These are phyloP conservation scores for Colletotrichum sp. DNA, from an alignment of 2,329 filamentous ascomycete genomes.

Conservation along the genomic window DNA sequence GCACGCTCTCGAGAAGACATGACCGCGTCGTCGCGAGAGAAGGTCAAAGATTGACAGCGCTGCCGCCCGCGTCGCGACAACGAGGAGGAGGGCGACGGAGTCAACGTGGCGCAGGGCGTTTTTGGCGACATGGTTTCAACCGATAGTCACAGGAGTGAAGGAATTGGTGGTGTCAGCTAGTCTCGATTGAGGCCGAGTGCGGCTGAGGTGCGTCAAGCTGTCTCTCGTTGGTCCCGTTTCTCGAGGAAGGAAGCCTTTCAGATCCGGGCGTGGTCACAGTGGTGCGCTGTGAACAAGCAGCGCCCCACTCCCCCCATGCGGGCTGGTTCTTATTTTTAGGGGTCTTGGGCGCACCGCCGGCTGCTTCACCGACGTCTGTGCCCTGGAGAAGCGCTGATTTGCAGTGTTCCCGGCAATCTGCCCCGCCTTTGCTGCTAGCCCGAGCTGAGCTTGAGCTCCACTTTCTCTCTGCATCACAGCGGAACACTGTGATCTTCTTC, in stretches of 20 bases:
- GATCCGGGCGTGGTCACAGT: background rate
- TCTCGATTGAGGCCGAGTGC: slow-evolving; percentile 11
- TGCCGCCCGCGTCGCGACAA: background rate
- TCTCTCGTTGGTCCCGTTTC: background rate
- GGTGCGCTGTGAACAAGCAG: background rate
- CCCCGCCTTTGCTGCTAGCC: background rate
- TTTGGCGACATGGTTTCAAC: slow-evolving; percentile 12
- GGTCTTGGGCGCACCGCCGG: slow-evolving; percentile 6
- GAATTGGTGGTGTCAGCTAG: background rate
- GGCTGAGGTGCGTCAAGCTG: slow-evolving; percentile 10
- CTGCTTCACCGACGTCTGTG: slow-evolving; percentile 12
- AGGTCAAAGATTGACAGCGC: background rate
- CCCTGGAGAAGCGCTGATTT: background rate
- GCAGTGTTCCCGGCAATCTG: background rate
- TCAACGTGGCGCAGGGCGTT: slow-evolving; percentile 13
- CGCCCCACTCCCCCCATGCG: background rate
- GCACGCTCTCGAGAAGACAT: background rate
- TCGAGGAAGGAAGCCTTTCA: background rate
- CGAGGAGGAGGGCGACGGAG: background rate
- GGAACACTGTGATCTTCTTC: too few species aligned
- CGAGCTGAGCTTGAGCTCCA: background rate
- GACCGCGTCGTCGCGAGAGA: background rate
- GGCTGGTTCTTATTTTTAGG: slow-evolving; percentile 16
- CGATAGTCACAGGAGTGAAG: background rate
- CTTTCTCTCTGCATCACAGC: background rate